Base-by-base conservation (phyloP, 805 yeast species). In the Sugiyamaella chiloensis region DNA sequence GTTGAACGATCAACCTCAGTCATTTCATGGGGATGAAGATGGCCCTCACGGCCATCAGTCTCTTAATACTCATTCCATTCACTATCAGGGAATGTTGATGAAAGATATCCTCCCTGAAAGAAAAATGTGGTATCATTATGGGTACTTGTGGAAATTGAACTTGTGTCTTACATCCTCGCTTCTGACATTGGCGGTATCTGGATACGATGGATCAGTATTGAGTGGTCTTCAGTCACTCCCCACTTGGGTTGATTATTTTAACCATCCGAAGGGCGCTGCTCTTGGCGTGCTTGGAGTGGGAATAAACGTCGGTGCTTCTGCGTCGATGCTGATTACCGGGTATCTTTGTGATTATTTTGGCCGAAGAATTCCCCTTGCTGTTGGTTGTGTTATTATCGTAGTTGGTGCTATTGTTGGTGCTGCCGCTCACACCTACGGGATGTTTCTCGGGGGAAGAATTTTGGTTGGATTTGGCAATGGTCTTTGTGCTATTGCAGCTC, bases 381-480 rank as follows among this genome's bases (percentile, higher is more conserved):
- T 67, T 16, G 88, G 89, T 27, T 70, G 80, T 35, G 17, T 67
- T 20, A 68, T 81, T 47, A 76, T 83, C 54, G 71, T 76, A 31
- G 47, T 81, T 35, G 89, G 89, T 60, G 76, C 85, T 7, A 54
- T 76, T 16, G 86, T 21, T 71, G 71, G 58, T 62, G 75, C 63
- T 30, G 51, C 40, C 50, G 52, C 60, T 51, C 62, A 63, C 57
- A 61, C 44, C 65, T 80, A 53, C 87, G 85, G 42, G 87, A 83
- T 52, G 62, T 80, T 86, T 51, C 77, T 85, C 45, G 67, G 82
- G 52, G 89, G 87, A 21, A 76, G 95, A 70, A 79, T 82, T 42
- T 61, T 80, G 23, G 75, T 85, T 17, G 88, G 93, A 55, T 56
- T 83, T 46, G 93, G 91, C 58, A 82, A 79, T 51, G 89, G 90